These are phyloP conservation scores for Jaltomata sinuosa DNA, from an alignment of 257 asterid genomes.

Conservation along the genomic window DNA sequence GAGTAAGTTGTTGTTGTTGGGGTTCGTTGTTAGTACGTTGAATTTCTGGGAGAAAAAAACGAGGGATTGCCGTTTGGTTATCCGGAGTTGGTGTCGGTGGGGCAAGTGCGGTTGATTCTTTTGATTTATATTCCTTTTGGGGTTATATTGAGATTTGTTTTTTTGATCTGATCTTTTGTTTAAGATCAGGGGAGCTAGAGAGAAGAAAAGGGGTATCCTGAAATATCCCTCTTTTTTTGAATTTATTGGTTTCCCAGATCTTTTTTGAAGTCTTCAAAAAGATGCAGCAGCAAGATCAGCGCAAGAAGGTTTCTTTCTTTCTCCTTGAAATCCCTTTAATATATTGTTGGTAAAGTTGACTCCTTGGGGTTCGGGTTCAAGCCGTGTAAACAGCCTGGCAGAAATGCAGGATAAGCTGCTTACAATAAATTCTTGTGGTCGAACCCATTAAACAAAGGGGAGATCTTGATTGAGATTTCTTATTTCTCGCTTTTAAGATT, in stretches of 20 bases:
- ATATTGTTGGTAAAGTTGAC: too few species aligned
- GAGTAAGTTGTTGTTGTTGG: neutral
- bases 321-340: neutral
- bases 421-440: too few species aligned
- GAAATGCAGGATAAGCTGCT: too few species aligned
- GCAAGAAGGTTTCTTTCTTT: slow-evolving; percentile 43
- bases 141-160: neutral
- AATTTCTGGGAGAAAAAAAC: too few species aligned
- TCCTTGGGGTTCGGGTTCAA: too few species aligned
- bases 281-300: slow-evolving; percentile 62
- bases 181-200: neutral
- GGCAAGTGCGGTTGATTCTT: neutral
- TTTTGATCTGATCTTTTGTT: neutral
- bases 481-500: neutral
- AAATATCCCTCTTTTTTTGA: neutral
- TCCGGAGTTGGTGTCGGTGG: neutral
- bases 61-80: neutral
- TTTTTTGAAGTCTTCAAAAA: neutral
- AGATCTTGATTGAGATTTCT: neutral
- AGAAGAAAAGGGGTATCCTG: neutral
- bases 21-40: neutral
- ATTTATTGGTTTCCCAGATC: neutral
- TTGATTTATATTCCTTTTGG: neutral
- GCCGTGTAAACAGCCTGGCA: too few species aligned
- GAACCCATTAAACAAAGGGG: neutral